phyloP scores from a whole-genome alignment of 108 stramenopile genomes.

The Cyclotella cryptica region DNA sequence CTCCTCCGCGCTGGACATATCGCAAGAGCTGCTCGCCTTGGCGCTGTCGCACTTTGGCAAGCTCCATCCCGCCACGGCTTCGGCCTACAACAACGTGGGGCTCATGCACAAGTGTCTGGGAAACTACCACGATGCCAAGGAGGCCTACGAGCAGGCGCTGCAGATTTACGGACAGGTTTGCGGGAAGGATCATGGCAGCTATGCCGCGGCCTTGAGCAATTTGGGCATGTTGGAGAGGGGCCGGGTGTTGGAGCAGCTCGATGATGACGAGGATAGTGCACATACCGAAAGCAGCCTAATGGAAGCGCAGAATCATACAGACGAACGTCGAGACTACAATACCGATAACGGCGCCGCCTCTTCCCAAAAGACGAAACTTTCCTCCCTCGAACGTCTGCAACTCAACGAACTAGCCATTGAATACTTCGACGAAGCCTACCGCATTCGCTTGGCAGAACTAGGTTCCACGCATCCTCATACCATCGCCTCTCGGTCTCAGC shows the following conservation, averaged over 20 bases:
- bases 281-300: too few relatives aligned
- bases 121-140: conserved; percentile 64
- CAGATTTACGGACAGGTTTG: conserved; percentile 73
- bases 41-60: conserved; percentile 67
- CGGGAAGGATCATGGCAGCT: conserved; percentile 83
- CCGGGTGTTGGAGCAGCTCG: conserved; percentile 64
- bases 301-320: too few relatives aligned
- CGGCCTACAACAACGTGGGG: conserved; percentile 83
- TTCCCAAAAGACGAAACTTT: conserved; percentile 24
- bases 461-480: conserved; percentile 81
- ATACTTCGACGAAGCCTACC: conserved; percentile 80
- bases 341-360: not conserved
- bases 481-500: conserved; percentile 65
- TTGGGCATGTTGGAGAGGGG: conserved; percentile 79
- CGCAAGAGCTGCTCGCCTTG: conserved; percentile 52
- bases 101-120: conserved; percentile 82
- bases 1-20: conserved; percentile 54
- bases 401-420: conserved; percentile 79
- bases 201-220: conserved; percentile 84
- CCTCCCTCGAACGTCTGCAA: conserved; percentile 71
- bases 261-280: conserved; percentile 9
- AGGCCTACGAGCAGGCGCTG: conserved; percentile 65
- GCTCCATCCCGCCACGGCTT: conserved; percentile 85
- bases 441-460: conserved; percentile 75
- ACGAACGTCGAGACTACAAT: too few relatives aligned